Conservation (phyloP, 2,329 filamentous ascomycete genomes). For the Whalleya microplaca region DNA sequence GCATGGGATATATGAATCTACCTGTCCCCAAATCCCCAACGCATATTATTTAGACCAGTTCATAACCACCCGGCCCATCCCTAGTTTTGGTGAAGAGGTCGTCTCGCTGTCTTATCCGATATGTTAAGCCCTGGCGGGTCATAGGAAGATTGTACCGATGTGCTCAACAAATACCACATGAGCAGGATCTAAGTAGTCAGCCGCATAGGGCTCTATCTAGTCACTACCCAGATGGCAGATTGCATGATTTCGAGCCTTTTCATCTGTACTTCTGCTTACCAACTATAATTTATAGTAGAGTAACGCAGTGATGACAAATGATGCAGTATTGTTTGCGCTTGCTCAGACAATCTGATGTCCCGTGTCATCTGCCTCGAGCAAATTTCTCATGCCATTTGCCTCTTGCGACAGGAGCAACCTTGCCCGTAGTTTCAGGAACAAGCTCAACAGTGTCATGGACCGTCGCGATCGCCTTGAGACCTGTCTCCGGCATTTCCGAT, state of each 20-base stretch:
- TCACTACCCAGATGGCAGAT: not conserved
- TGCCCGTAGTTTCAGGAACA: slow-evolving; percentile 45
- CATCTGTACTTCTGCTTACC: no score
- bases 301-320: not conserved
- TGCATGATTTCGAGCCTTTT: not conserved
- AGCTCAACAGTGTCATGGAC: slow-evolving; percentile 67
- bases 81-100: no score
- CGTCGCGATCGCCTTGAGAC: slow-evolving; percentile 55
- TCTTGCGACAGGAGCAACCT: slow-evolving; percentile 39
- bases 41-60: no score
- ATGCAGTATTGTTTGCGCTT: not conserved
- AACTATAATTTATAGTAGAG: no score
- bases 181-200: not conserved
- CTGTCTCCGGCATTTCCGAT: slow-evolving; percentile 36
- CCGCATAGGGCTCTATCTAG: not conserved
- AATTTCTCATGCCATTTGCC: slow-evolving; percentile 67
- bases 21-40: no score
- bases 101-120: no score
- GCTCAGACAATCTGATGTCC: not conserved
- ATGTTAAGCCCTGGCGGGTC: not conserved
- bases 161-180: not conserved
- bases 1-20: no score
- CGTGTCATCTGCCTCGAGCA: slow-evolving; percentile 47
- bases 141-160: not conserved
- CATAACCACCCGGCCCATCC: no score